These are phyloP conservation scores for Mycena galericulata DNA, from an alignment of 768 basidiomycete species.

Conservation along the genomic window DNA sequence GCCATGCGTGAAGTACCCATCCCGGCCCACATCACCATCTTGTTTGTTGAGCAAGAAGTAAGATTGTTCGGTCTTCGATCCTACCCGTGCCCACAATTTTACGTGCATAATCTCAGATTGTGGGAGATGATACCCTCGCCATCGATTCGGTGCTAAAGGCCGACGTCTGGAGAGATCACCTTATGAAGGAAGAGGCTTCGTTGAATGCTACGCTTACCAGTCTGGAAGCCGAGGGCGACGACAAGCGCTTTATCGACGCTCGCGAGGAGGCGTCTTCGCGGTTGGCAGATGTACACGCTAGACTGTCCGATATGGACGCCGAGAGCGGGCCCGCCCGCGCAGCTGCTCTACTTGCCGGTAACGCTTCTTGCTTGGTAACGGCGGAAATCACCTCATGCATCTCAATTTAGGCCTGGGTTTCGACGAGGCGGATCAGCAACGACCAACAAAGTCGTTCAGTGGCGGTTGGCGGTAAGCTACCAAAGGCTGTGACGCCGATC, in stretches of 20 bases:
- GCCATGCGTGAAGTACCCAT: conserved; percentile 95
- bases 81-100: not conserved
- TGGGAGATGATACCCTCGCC: conserved; percentile 94
- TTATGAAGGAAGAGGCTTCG: conserved; percentile 84
- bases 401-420: conserved; percentile 84
- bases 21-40: conserved; percentile 93
- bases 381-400: not conserved
- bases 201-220: conserved; percentile 80
- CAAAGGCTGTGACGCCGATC: conserved; percentile 34
- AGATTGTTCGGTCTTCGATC: conserved; percentile 24
- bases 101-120: conserved; percentile 63
- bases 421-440: conserved; percentile 85
- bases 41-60: conserved; percentile 99
- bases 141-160: conserved; percentile 97
- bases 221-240: conserved; percentile 81
- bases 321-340: conserved; percentile 97
- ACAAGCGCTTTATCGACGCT: conserved; percentile 85
- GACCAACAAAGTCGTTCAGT: conserved; percentile 88
- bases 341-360: conserved; percentile 88
- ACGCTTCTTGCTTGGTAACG: not conserved
- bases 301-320: conserved; percentile 97
- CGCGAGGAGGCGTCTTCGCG: conserved; percentile 87
- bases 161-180: conserved; percentile 98
- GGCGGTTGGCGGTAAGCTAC: conserved; percentile 88
- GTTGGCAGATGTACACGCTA: conserved; percentile 89